A percentile compares a stretch with the other conserved stretches of the same genome.
phyloP scores from a whole-genome alignment of 208 protist genomes.

The Acanthamoeba lenticulata region DNA sequence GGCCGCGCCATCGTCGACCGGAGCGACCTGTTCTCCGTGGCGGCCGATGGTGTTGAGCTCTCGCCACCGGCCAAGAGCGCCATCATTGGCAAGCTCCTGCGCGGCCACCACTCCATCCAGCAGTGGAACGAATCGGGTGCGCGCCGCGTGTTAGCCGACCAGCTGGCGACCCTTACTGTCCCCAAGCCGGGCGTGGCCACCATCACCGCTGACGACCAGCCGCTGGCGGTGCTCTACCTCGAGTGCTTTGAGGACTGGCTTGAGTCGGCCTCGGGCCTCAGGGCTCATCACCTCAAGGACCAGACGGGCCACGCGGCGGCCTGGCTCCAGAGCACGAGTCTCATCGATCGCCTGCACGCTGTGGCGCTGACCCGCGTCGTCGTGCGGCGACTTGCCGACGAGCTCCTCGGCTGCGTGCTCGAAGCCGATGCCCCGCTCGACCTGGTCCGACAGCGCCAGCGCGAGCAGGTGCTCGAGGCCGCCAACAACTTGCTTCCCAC shows the following conservation, averaged over 20 bases:
- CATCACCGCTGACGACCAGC: neutral
- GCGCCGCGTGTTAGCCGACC: neutral
- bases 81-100: constrained; percentile 14
- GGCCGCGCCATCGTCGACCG: neutral
- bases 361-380: neutral
- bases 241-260: constrained; percentile 53
- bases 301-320: neutral
- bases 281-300: neutral
- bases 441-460: neutral
- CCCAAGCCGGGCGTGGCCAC: neutral
- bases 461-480: neutral
- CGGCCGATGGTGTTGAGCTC: neutral
- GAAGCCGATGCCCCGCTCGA: neutral
- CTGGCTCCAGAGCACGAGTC: neutral
- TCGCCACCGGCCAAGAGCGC: neutral
- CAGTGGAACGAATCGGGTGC: neutral
- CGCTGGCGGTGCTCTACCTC: neutral
- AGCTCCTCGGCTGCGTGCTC: neutral
- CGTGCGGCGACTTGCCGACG: neutral
- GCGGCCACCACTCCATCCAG: neutral
- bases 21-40: neutral
- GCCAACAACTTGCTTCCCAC: neutral
- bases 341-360: constrained; percentile 17
- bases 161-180: neutral
- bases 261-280: neutral